Evolutionary conservation across 1,284 basidiomycete species (phyloP).

Genomic region (Anthracocystis walkeri): DNA sequence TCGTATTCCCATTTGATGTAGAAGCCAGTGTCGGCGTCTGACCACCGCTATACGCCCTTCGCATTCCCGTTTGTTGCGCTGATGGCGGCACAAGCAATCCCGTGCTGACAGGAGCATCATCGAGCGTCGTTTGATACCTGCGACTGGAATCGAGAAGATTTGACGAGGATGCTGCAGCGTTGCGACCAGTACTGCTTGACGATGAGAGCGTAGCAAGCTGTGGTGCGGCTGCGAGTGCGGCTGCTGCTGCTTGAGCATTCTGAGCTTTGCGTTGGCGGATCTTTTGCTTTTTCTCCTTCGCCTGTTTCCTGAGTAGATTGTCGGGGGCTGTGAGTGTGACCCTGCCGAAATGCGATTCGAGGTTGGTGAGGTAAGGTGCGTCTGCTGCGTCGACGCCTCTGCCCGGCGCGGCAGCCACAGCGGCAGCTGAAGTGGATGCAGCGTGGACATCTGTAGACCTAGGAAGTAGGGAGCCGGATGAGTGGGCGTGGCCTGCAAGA

Average conservation of each 20-base stretch:
- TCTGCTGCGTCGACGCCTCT: conserved; percentile 39
- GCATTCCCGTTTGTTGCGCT: conserved; percentile 25
- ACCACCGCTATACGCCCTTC: conserved; percentile 42
- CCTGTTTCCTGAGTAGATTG: conserved; percentile 62
- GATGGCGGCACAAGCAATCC: conserved; percentile 18
- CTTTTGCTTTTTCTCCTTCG: conserved; percentile 59
- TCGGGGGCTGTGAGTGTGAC: conserved; percentile 67
- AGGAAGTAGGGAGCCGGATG: conserved; percentile 45
- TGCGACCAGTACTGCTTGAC: conserved; percentile 5
- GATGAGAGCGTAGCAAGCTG: conserved; percentile 4
- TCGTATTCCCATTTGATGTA: conserved; percentile 16
- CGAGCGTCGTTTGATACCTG: conserved; percentile 33
- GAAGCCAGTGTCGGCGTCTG: conserved; percentile 37
- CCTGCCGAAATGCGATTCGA: conserved; percentile 60
- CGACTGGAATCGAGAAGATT: conserved; percentile 36
- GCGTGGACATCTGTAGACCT: conserved; percentile 42
- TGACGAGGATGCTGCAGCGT: conserved; percentile 15
- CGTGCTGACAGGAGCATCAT: conserved; percentile 25
- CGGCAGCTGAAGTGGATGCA: conserved; percentile 19
- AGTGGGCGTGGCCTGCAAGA: conserved; percentile 47
- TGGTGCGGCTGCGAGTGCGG: conserved; percentile 33
- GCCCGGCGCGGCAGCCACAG: not conserved
- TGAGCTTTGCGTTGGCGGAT: conserved; percentile 50
- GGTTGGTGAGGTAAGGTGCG: conserved; percentile 60
- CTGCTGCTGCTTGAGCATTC: conserved; percentile 45